A percentile compares a stretch with the other conserved stretches of the same genome.
Conservation (phyloP, 805 yeast genomes). For the Barnettozyma populi region DNA sequence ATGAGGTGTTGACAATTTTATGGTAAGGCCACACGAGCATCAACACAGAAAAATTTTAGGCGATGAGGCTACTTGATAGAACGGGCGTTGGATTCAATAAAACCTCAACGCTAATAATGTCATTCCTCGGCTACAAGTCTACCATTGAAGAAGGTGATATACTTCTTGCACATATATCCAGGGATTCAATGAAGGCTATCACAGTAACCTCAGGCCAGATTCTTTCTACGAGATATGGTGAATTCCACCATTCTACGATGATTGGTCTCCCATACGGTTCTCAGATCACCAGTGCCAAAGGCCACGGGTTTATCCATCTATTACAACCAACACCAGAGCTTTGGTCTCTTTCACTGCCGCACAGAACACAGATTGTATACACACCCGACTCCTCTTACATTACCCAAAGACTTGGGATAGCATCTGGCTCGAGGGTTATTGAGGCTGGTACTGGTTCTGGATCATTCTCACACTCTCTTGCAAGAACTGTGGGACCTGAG, state of each 20-base stretch:
- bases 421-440: slow-evolving; percentile 71
- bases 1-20: neutral
- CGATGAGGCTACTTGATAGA: neutral
- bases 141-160: slow-evolving; percentile 80
- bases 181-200: slow-evolving; percentile 76
- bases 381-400: slow-evolving; percentile 93
- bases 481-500: slow-evolving; percentile 53
- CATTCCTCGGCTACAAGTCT: slow-evolving; percentile 52
- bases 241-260: slow-evolving; percentile 79
- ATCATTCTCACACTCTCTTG: slow-evolving; percentile 87
- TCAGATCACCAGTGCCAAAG: slow-evolving; percentile 72
- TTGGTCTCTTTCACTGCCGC: slow-evolving; percentile 95
- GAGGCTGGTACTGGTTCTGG: slow-evolving; percentile 99
- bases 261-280: slow-evolving; percentile 79
- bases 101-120: slow-evolving; percentile 2
- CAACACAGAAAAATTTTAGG: neutral
- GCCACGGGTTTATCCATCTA: slow-evolving; percentile 80
- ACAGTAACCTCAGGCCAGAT: slow-evolving; percentile 50
- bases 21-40: neutral
- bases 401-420: slow-evolving; percentile 70
- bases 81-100: neutral
- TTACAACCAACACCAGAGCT: slow-evolving; percentile 91
- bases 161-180: slow-evolving; percentile 78
- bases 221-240: slow-evolving; percentile 84
- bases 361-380: slow-evolving; percentile 95